phyloP scores from a whole-genome alignment of 2,329 filamentous ascomycete genomes.

The Seiridium unicorne region DNA sequence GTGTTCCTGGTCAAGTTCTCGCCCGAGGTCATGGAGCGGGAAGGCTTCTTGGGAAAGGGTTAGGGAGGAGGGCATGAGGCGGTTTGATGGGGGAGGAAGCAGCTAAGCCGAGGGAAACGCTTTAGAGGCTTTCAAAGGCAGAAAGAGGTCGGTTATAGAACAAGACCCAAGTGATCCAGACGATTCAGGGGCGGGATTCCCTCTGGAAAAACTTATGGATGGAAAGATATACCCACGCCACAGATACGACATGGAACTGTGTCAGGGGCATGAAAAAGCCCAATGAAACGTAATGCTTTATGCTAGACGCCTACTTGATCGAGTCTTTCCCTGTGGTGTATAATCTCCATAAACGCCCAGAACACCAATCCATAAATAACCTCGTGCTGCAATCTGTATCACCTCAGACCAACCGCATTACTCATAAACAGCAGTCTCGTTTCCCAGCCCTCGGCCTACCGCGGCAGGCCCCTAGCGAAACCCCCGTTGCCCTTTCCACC shows the following conservation, averaged over 20 bases:
- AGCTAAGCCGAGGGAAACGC: background rate
- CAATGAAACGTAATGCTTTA: background rate
- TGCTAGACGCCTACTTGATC: background rate
- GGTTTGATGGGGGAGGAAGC: background rate
- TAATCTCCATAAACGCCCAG: background rate
- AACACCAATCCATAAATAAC: background rate
- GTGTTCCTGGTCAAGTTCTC: constrained; percentile 95
- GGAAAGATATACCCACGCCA: background rate
- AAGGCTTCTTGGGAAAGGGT: constrained; percentile 71
- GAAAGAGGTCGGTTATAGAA: background rate
- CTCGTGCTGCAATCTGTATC: too few relatives aligned
- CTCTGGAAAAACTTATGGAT: background rate
- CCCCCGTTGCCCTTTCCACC: constrained; percentile 5
- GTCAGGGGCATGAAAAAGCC: background rate
- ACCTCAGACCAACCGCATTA: too few relatives aligned
- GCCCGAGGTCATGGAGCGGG: constrained; percentile 86
- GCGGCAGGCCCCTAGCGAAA: constrained; percentile 27
- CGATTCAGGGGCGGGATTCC: background rate
- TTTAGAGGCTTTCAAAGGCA: background rate
- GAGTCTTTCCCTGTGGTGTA: constrained; percentile 1
- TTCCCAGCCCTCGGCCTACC: constrained; percentile 16
- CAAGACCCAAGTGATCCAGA: background rate
- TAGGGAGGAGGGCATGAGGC: constrained; percentile 16
- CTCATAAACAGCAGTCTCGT: too few relatives aligned
- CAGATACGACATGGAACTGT: background rate